Percentiles rank a stretch among this genome's conserved stretches.
Conservation (phyloP, 2,329 filamentous ascomycete species). For the Aspergillus transmontanensis region DNA sequence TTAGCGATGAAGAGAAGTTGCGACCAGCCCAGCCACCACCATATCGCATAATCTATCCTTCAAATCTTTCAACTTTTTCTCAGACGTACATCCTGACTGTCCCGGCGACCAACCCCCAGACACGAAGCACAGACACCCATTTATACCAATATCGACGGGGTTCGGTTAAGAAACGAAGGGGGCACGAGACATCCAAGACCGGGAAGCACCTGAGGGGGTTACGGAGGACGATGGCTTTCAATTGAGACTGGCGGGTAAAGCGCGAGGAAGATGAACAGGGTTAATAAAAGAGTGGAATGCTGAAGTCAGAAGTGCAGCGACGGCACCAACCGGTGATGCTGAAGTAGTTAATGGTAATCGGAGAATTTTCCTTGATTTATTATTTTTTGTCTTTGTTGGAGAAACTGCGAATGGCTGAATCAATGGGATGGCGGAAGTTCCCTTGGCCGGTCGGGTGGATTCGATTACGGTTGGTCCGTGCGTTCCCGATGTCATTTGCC, state of each 20-base stretch:
- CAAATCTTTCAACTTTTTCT: constrained; percentile 5
- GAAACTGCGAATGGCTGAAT: neutral
- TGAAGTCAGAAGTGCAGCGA: neutral
- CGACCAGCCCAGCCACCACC: neutral
- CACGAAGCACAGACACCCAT: constrained; percentile 51
- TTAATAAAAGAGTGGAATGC: constrained; percentile 9
- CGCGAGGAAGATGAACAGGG: constrained; percentile 2
- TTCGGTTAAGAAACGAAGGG: constrained; percentile 9
- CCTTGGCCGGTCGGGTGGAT: neutral
- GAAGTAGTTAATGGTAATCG: neutral
- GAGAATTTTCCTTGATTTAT: neutral
- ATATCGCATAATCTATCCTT: constrained; percentile 1
- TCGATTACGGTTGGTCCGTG: constrained; percentile 13
- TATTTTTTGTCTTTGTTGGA: neutral
- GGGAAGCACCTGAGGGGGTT: neutral
- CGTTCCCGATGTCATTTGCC: constrained; percentile 9
- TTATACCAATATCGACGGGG: constrained; percentile 20
- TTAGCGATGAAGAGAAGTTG: neutral
- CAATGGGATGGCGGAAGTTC: neutral
- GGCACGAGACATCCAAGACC: constrained; percentile 16
- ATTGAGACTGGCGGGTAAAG: neutral
- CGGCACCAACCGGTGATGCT: constrained; percentile 18
- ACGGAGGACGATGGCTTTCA: neutral
- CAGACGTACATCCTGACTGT: constrained; percentile 39
- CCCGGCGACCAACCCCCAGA: constrained; percentile 41